Evolutionary conservation across 2,329 filamentous ascomycete species (phyloP), one percentile per base, ranked within the genome.

Genomic region (Colletotrichum salicis): DNA sequence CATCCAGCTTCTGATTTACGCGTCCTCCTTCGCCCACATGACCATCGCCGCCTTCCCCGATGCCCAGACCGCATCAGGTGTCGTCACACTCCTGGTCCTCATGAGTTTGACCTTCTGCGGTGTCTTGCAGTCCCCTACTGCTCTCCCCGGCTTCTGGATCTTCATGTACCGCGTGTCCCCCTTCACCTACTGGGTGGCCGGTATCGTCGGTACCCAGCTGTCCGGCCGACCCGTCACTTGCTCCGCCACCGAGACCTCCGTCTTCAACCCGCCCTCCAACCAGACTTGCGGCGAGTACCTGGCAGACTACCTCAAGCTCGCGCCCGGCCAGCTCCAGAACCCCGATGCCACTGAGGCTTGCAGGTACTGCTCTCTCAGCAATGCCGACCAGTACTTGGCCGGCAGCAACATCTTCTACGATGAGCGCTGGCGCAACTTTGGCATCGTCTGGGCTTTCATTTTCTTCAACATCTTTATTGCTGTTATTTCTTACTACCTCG

Each of bases 101-200:
- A 85, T 92, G 78, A 87, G 84, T 73, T 82, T 90, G 48, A 84
- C 89, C 67, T 92, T 92, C 83, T 89, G 87, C 76, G 86, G 91
- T 78, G 91, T 94, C 4, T 82, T 94, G 65, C 89, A 91, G 71
- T 80, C 86, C 0, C 88, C 90, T 0, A 71, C 77, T 4, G 84
- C 86, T 0, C 84, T 94, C 1, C 92, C 92, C 0, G 86, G 89
- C 0, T 94, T 94, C 83, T 95, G 92, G 92, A 89, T 90, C 72
- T 94, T 93, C 82, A 94, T 94, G 92, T 93, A 94, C 80, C 86
- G 89, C 31, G 84, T 90, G 12, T 90, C 87, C 0, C 91, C 91
- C 0, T 91, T 93, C 71, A 93, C 90, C 0, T 94, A 93, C 80
- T 89, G 86, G 85, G 89, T 94, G 70, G 86, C 86, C 1, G 92